Conservation (phyloP, 2,329 filamentous ascomycete genomes). For the Alternaria triticimaculans region DNA sequence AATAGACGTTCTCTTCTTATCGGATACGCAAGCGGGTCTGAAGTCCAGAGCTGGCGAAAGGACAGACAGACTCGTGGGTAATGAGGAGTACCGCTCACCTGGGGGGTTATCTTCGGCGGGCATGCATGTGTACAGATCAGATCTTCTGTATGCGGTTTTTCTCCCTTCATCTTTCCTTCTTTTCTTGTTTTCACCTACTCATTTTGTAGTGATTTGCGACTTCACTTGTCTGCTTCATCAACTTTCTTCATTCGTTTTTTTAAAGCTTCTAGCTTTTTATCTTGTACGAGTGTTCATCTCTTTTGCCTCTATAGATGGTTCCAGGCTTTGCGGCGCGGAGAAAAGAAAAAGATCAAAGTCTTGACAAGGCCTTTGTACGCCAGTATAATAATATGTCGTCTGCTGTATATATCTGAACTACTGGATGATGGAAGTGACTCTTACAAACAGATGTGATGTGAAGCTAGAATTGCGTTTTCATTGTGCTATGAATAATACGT, state of each 20-base stretch:
- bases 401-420: neutral
- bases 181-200: slow-evolving; percentile 1
- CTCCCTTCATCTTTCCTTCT: neutral
- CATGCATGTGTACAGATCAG: neutral
- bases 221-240: neutral
- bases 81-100: neutral
- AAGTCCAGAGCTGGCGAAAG: neutral
- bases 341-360: neutral
- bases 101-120: neutral
- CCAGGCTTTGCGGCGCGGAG: neutral
- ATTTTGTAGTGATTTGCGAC: neutral
- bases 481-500: slow-evolving; percentile 11
- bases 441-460: neutral
- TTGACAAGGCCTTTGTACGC: neutral
- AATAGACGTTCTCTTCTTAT: slow-evolving; percentile 11
- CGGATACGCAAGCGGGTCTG: neutral
- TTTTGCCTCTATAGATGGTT: neutral
- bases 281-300: neutral
- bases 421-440: no score
- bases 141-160: neutral
- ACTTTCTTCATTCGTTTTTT: neutral
- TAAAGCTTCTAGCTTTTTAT: neutral
- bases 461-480: slow-evolving; percentile 1
- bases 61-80: neutral
- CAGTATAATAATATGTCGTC: neutral